Conservation (phyloP, 768 basidiomycete genomes). For the Leccinum variicolor region DNA sequence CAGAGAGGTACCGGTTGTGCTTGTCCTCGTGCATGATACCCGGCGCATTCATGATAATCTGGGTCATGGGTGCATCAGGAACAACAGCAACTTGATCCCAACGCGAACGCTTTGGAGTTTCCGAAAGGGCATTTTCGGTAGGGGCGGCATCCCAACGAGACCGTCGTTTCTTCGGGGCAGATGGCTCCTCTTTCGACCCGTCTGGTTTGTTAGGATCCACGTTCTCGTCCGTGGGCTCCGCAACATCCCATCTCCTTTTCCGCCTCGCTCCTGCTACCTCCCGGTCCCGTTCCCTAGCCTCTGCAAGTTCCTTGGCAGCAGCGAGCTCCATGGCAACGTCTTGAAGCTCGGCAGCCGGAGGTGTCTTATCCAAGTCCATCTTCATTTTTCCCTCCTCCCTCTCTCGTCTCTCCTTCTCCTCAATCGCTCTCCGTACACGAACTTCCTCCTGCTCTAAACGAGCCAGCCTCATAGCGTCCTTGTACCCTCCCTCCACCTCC, state of each 20-base stretch:
- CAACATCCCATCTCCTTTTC: conserved; percentile 80
- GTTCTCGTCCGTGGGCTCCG: conserved; percentile 61
- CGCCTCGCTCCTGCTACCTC: conserved; percentile 56
- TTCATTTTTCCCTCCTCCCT: conserved; percentile 69
- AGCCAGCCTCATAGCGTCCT: conserved; percentile 91
- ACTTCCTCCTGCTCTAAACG: conserved; percentile 92
- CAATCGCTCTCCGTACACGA: conserved; percentile 77
- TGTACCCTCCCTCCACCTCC: conserved; percentile 84
- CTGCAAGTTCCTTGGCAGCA: conserved; percentile 39
- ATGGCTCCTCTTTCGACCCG: conserved; percentile 72
- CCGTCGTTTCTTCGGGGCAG: conserved; percentile 85
- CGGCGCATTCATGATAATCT: conserved; percentile 86
- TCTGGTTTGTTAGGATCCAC: conserved; percentile 57
- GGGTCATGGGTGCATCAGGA: conserved; percentile 65
- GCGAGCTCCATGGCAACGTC: conserved; percentile 69
- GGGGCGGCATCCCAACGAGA: conserved; percentile 97
- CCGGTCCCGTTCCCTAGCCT: conserved; percentile 35
- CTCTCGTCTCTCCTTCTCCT: conserved; percentile 82
- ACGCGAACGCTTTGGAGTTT: conserved; percentile 85
- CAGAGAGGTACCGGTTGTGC: conserved; percentile 92
- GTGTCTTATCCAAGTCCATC: conserved; percentile 90
- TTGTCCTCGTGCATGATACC: conserved; percentile 87
- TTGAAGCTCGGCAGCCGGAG: conserved; percentile 76
- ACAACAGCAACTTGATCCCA: conserved; percentile 94
- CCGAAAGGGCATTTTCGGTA: conserved; percentile 52